Evolutionary conservation across 805 yeast species (phyloP), one percentile per base, ranked within the genome.

Genomic region (Ogataea pini): DNA sequence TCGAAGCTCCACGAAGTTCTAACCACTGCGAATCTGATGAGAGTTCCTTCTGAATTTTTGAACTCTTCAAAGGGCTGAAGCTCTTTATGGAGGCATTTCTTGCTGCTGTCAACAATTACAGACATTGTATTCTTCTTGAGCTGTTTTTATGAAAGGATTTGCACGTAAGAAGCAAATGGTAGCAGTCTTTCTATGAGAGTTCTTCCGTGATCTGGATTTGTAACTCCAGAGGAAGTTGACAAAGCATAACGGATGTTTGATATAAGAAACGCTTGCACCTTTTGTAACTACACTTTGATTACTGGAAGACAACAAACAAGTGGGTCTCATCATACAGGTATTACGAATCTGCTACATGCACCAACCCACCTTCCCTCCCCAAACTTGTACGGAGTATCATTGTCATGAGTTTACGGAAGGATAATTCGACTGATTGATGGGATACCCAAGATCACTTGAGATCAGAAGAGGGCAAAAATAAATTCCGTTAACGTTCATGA

Each of bases 101-200:
- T 51, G n/a, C 56, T 46, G 0, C 59, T 54, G 27, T 63, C 65
- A 9, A 63, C 47, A 9, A 60, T 52, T 5, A 64, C 47, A 1
- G 65, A 52, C 43, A 42, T 54, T 64, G 63, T 2, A 63, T 48
- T 36, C 61, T 49, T 31, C 36, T 24, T 17, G 51, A 28, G 20
- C 55, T 44, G 6, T 51, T 34, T 2, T 24, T 14, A 41, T 59
- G 53, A 3, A 57, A 14, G 2, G 44, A 22, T 25, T 46, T 55
- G 41, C 46, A 54, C 17, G 56, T 42, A 7, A 52, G 49, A 36
- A 54, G 37, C 22, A 62, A 44, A 39, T 60, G 65, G 47, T 52
- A 60, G 28, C 64, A 57, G 38, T 63, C 67, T 2, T 58, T 29
- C 40, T 64, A 67, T 1, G 51, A 33, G 19, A 64, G 44, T 20